phyloP scores from a whole-genome alignment of 140 eudicot species.

The Bidens hawaiensis region DNA sequence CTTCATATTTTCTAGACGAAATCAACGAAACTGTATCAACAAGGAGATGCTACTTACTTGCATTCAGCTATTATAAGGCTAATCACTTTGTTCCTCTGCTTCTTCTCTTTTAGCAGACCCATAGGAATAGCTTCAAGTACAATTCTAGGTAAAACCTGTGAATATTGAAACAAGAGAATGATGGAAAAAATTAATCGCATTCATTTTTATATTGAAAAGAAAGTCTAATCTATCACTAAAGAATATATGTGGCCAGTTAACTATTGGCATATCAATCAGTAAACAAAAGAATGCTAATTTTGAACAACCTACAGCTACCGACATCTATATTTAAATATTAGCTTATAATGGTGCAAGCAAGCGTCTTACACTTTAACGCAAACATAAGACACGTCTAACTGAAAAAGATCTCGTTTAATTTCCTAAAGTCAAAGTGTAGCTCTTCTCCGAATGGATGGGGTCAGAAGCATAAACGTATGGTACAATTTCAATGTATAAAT shows the following conservation, averaged over 20 bases:
- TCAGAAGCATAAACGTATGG: neutral
- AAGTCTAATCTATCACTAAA: constrained; percentile 1
- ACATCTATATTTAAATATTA: neutral
- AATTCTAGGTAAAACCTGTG: constrained; percentile 78
- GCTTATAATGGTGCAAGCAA: neutral
- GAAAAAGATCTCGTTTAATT: neutral
- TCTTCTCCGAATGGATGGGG: neutral
- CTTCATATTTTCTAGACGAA: constrained; percentile 6
- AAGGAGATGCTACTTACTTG: constrained; percentile 47
- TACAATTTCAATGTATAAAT: neutral
- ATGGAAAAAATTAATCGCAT: neutral
- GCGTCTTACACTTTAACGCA: neutral
- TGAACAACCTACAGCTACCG: neutral
- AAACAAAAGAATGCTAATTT: neutral
- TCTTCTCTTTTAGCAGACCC: constrained; percentile 68
- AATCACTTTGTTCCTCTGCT: constrained; percentile 62
- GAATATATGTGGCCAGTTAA: neutral
- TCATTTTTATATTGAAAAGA: neutral
- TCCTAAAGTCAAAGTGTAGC: constrained; percentile 1
- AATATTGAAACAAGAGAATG: constrained; percentile 6
- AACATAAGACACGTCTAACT: neutral
- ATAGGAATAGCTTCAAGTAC: constrained; percentile 84
- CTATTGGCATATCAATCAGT: neutral
- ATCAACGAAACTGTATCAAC: constrained; percentile 1
- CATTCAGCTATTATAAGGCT: constrained; percentile 72